phyloP scores from a whole-genome alignment of 345 rosid genomes.

The Clarkia xantiana region DNA sequence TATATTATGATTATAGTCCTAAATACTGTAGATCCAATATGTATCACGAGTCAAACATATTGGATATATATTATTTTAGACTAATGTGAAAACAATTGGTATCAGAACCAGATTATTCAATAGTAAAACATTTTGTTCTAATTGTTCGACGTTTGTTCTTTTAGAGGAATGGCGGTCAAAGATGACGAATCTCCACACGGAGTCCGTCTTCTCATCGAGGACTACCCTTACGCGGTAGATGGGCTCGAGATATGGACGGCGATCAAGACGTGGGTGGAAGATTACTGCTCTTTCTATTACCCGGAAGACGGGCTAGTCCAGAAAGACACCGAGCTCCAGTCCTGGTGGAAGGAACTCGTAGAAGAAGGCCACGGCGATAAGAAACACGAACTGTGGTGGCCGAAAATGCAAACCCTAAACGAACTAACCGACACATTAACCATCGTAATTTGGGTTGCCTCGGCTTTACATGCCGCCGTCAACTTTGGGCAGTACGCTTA shows the following conservation, averaged over 20 bases:
- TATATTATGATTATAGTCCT: too few relatives aligned
- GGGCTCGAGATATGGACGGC: slow-evolving; percentile 38
- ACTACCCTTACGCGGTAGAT: slow-evolving; percentile 35
- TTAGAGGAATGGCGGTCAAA: slow-evolving; percentile 31
- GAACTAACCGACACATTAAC: slow-evolving; percentile 24
- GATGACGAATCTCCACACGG: slow-evolving; percentile 20
- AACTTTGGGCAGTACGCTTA: slow-evolving; percentile 37
- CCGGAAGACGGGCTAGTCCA: slow-evolving; percentile 13
- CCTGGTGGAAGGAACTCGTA: slow-evolving; percentile 32
- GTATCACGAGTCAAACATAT: too few relatives aligned
- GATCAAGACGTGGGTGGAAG: slow-evolving; percentile 26
- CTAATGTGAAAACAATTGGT: too few relatives aligned
- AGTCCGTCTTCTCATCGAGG: slow-evolving; percentile 17
- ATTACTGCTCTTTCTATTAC: slow-evolving; percentile 28
- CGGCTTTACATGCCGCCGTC: slow-evolving; percentile 33
- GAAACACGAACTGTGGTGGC: slow-evolving; percentile 32
- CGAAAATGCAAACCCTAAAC: slow-evolving; percentile 19
- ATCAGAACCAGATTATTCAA: too few relatives aligned
- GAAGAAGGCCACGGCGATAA: slow-evolving; percentile 30
- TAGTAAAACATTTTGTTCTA: too few relatives aligned
- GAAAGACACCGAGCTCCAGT: slow-evolving; percentile 22
- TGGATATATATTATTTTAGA: too few relatives aligned
- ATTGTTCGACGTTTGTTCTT: background rate
- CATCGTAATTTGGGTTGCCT: slow-evolving; percentile 27
- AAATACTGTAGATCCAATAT: too few relatives aligned